Base-by-base conservation (phyloP, 129 eudicot genomes). In the Flaveria linearis region DNA sequence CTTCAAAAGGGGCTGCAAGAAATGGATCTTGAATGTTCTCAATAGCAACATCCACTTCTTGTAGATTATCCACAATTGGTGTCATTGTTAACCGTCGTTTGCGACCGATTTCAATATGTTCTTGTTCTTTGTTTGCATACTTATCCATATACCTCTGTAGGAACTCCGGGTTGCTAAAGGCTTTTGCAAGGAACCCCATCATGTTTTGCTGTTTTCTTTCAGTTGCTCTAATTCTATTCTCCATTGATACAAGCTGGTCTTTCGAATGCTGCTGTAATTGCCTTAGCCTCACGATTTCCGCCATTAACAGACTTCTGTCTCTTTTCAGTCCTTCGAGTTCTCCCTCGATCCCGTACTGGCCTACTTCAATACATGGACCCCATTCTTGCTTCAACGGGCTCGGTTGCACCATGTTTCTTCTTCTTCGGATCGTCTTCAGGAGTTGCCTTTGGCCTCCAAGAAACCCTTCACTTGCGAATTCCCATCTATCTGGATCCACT, bases 401-500 rank as follows among this genome's bases (percentile, higher is more conserved):
- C 36, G 72, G 57, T 75, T 76, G 88, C 3, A 75, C 25, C 20
- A 81, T 76, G 39, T 88, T 87, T 72, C 98, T 80, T 75, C 92
- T 76, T 82, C 98, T 82, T 49, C 83, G 82, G 76, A 93, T 93
- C 7, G 90, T 88, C 76, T 88, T 93, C 64, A 93, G 77, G 7
- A 93, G 89, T 84, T 93, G 97, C 83, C 87, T 93, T 51, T 93
- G 98, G 2, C 98, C 98, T 57, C 89, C 95, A 9, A 93, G 83
- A 71, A 93, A 93, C 25, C 98, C 94, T 77, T 90, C 92, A 74
- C 88, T 92, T 3, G 98, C 98, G 15, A 92, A 92, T 62, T 92
- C 98, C 92, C 96, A 93, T 74, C 88, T 82, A 56, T 93, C 98
- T 3, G 98, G 97, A 79, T 93, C 97, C 71, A 93, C 96, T 78